phyloP scores from a whole-genome alignment of 1,139 yeast species.

The Saccharomyces hybrid region DNA sequence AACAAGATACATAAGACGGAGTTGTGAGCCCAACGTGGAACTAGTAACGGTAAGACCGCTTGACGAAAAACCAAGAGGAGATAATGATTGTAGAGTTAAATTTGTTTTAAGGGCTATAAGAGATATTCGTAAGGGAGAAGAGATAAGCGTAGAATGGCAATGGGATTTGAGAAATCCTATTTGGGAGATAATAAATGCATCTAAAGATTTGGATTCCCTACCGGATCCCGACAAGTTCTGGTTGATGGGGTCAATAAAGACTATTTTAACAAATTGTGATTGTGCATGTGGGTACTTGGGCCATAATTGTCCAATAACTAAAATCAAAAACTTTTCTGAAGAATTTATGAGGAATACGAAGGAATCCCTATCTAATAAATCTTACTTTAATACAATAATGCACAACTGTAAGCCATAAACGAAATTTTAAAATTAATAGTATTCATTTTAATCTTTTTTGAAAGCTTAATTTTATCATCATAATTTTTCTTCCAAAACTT shows the following conservation, averaged over 20 bases:
- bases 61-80: conserved; percentile 1
- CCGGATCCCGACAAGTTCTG: conserved; percentile 45
- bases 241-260: conserved; percentile 54
- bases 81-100: conserved; percentile 8
- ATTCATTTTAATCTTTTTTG: neutral
- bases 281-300: conserved; percentile 53
- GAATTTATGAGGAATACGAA: neutral
- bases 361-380: neutral
- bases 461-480: neutral
- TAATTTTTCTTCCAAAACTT: neutral
- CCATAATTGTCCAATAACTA: conserved; percentile 46
- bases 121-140: conserved; percentile 53
- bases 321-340: neutral
- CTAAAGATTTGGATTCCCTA: conserved; percentile 35
- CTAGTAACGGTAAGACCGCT: conserved; percentile 45
- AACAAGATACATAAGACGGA: conserved; percentile 63
- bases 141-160: conserved; percentile 75
- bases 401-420: neutral
- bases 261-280: conserved; percentile 57
- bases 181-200: conserved; percentile 40
- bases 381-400: neutral
- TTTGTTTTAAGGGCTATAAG: conserved; percentile 55
- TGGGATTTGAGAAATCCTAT: conserved; percentile 84
- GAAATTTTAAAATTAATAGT: neutral
- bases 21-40: conserved; percentile 72